Base-by-base conservation (phyloP, 805 yeast species). In the Saccharomycopsis vini region DNA sequence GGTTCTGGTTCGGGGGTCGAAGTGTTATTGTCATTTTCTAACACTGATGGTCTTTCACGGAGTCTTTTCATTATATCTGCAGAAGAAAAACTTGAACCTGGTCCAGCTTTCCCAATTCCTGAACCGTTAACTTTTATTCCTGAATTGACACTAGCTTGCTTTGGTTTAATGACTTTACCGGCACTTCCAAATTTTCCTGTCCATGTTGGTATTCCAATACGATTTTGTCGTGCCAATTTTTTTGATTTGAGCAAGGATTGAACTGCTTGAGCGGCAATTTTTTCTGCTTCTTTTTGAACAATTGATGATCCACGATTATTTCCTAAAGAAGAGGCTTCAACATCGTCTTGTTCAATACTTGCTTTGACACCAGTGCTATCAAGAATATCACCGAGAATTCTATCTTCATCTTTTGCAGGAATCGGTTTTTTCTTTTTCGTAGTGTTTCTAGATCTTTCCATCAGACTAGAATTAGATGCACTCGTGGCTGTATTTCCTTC, bases 121-220 rank as follows among this genome's bases (percentile, higher is more conserved):
- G 26, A n/a, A 13, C 6, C 33, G 5, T 19, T 33, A 16, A 26
- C 29, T 26, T 26, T 26, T n/a, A n/a, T n/a, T n/a, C n/a, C n/a
- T n/a, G n/a, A n/a, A n/a, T n/a, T n/a, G n/a, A n/a, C n/a, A n/a
- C n/a, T n/a, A 12, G 29, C 29, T 9, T 26, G 7, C 29, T 12
- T 12, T 9, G 29, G 29, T 36, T 40, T 46, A n/a, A 26, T 33
- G 24, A 67, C 61, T 51, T 68, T 73, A 1, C 95, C 96, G 0
- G 95, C 95, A 16, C 64, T 60, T 0, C 98, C 98, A 67, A 81
- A 86, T 52, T 75, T 75, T 0, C 98, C 98, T 0, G 98, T 90
- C 94, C 97, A 92, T 0, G 98, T 90, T 0, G 97, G 97, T 0
- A 82, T 79, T 3, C 95, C 95, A 24, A 89, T 67, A 21, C 65